Evolutionary conservation across 306 rosid species (phyloP), one percentile per base, ranked within the genome.

Genomic region (Chamaecrista fasciculata): DNA sequence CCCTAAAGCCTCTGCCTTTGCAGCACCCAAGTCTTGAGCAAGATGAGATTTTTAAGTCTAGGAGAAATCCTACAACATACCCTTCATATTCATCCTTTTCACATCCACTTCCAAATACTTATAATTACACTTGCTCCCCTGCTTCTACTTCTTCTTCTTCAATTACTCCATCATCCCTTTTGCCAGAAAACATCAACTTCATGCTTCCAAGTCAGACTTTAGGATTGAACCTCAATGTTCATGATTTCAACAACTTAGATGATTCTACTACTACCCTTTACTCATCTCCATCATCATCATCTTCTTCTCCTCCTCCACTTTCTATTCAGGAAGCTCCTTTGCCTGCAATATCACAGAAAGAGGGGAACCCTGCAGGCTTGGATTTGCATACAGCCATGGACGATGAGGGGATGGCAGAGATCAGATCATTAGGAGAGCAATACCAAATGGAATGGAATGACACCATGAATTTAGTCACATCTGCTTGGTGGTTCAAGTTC

Each of bases 391-490:
- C 76, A 67, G 72, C 90, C 9, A 79, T 93, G 83, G 96, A 87
- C 28, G 97, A 90, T 36, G 89, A 85, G 59, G 90, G 78, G 67
- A 86, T 88, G 83, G 91, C 83, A 28, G 89, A 93, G 82, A 86
- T 88, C 50, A 79, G 82, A 62, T 82, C 83, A 36, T 43, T 93
- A 3, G 94, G 90, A 19, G 92, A 90, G 43, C 86, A 78, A 59
- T 84, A 87, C 74, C 83, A 90, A 76, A 87, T 84, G 83, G 95
- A 87, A 67, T 90, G 86, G 92, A 78, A 79, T 71, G 97, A 90
- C 74, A 84, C 87, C 15, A 64, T 84, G 79, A 86, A 79, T 64
- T 61, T 84, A 51, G 78, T 82, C 36, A 86, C 88, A 20, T 84
- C 97, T 68, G 86, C 87, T 21, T 75, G 85, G 87, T 93, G 97